Conservation (phyloP, 768 basidiomycete species). For the Gloeopeniophorella convolvens region DNA sequence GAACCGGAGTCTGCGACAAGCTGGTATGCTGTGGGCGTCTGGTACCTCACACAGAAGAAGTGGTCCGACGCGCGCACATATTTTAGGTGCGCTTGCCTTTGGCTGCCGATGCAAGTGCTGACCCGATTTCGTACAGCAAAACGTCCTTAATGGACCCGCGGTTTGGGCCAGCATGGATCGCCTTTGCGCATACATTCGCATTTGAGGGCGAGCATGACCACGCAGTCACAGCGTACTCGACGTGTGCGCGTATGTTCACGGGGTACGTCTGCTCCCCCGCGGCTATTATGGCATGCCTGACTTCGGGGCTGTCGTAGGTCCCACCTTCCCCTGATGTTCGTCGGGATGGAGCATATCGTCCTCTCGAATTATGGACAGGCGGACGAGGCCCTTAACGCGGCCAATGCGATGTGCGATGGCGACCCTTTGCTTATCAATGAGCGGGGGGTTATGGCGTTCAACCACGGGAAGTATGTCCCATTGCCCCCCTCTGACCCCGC, state of each 20-base stretch:
- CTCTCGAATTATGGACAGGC: slow-evolving; percentile 77
- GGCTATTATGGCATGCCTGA: slow-evolving; percentile 1
- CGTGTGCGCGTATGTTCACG: slow-evolving; percentile 89
- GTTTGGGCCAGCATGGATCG: slow-evolving; percentile 95
- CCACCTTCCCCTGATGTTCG: slow-evolving; percentile 89
- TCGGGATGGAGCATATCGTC: slow-evolving; percentile 97
- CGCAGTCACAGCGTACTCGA: slow-evolving; percentile 97
- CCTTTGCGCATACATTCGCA: slow-evolving; percentile 96
- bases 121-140: slow-evolving; percentile 51
- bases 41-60: slow-evolving; percentile 84
- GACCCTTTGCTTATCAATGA: slow-evolving; percentile 93
- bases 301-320: slow-evolving; percentile 48
- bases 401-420: slow-evolving; percentile 71
- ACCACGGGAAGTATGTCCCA: slow-evolving; percentile 65
- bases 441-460: slow-evolving; percentile 87
- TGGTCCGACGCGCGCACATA: slow-evolving; percentile 92
- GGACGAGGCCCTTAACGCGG: slow-evolving; percentile 82
- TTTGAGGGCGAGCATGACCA: slow-evolving; percentile 98
- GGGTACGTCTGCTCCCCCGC: slow-evolving; percentile 50
- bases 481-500: not conserved
- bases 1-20: slow-evolving; percentile 91
- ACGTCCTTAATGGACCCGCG: slow-evolving; percentile 94
- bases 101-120: not conserved
- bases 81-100: slow-evolving; percentile 65
- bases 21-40: slow-evolving; percentile 98